Evolutionary conservation across 371 early-diverging fungal species (phyloP).

Genomic region (Rhizopus sp.): DNA sequence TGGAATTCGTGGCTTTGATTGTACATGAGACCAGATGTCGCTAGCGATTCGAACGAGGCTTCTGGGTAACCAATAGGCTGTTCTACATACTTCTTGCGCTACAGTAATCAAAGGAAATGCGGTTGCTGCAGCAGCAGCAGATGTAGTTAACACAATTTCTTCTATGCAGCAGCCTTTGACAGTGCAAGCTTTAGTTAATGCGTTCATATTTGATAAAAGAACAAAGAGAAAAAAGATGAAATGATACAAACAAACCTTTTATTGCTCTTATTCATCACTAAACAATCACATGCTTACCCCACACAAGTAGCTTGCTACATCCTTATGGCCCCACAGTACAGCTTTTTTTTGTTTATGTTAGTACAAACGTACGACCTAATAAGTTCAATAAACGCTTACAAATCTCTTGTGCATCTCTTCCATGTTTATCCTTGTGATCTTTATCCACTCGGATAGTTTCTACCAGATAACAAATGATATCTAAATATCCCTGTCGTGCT

Average conservation of each 20-base stretch:
- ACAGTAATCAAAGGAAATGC: conserved; percentile 3
- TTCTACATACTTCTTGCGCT: conserved; percentile 26
- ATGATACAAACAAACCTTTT: no score
- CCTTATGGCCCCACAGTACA: background rate
- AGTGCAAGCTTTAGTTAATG: conserved; percentile 26
- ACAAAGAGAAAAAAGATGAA: background rate
- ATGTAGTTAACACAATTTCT: conserved; percentile 7
- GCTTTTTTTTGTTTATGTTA: background rate
- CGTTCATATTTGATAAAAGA: conserved; percentile 48
- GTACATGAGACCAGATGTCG: conserved; percentile 33
- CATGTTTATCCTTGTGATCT: conserved; percentile 37
- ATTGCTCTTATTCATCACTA: background rate
- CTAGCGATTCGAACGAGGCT: conserved; percentile 17
- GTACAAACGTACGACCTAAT: background rate
- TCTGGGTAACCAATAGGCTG: conserved; percentile 21
- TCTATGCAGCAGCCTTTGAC: conserved; percentile 18
- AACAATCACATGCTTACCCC: background rate
- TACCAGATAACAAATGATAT: conserved; percentile 33
- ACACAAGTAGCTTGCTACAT: background rate
- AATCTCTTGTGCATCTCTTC: conserved; percentile 42
- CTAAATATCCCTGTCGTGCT: conserved; percentile 40
- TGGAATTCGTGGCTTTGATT: conserved; percentile 34
- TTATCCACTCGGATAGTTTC: conserved; percentile 23
- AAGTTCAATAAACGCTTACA: conserved; percentile 25
- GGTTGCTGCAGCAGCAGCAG: background rate